phyloP scores from a whole-genome alignment of 1,139 yeast genomes.

The Scheffersomyces stambukii region DNA sequence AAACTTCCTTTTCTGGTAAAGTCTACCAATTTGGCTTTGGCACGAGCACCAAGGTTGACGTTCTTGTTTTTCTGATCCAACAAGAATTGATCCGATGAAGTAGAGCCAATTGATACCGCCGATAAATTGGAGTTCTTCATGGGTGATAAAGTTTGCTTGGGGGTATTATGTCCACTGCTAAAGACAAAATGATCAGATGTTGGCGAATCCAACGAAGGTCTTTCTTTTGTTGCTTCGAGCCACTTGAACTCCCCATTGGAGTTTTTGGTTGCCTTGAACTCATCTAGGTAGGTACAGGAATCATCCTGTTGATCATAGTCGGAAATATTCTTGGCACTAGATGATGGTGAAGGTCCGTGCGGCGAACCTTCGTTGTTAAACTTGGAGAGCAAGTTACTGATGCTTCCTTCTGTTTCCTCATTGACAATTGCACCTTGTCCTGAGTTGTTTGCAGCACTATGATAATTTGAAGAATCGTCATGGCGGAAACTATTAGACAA shows the following conservation, averaged over 20 bases:
- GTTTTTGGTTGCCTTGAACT: slow-evolving; percentile 26
- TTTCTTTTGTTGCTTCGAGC: slow-evolving; percentile 17
- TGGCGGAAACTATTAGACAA: slow-evolving; percentile 1
- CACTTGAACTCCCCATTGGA: too few species aligned
- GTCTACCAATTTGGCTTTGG: slow-evolving; percentile 46
- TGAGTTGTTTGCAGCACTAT: slow-evolving; percentile 1
- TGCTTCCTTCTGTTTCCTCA: slow-evolving; percentile 16
- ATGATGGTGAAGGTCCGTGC: slow-evolving; percentile 3
- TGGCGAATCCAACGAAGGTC: slow-evolving; percentile 12
- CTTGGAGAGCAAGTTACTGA: slow-evolving; percentile 23
- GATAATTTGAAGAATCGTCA: too few species aligned
- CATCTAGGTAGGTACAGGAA: slow-evolving; percentile 11
- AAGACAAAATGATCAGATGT: slow-evolving; percentile 13
- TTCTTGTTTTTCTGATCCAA: slow-evolving; percentile 11
- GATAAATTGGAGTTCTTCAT: slow-evolving; percentile 15
- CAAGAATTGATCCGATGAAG: slow-evolving; percentile 10
- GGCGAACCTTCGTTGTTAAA: slow-evolving; percentile 10
- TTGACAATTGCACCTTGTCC: not conserved
- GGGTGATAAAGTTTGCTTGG: slow-evolving; percentile 7
- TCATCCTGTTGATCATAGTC: slow-evolving; percentile 3
- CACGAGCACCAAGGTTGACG: slow-evolving; percentile 12
- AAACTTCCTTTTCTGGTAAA: slow-evolving; percentile 48
- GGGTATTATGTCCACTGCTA: slow-evolving; percentile 9
- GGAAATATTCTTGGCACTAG: slow-evolving; percentile 1
- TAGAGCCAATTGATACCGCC: slow-evolving; percentile 15